Percentiles rank a stretch among this genome's conserved stretches.
Conservation (phyloP, 768 basidiomycete species). For the Butyriboletus loyo region DNA sequence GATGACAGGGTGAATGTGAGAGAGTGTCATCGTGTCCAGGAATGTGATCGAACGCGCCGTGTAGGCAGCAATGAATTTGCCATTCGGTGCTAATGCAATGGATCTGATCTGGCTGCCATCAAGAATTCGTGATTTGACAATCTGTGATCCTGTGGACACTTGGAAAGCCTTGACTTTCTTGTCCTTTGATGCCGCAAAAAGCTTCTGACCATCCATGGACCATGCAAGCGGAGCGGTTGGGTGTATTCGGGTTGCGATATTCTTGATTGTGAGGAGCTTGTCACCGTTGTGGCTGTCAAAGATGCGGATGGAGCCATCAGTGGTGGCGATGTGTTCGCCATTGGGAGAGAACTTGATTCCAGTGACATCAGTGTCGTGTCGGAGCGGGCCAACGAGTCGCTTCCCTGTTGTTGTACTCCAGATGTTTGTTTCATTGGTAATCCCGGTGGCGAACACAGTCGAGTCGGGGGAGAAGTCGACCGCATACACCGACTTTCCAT, state of each 20-base stretch:
- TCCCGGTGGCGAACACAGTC: background rate
- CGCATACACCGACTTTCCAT: too few relatives aligned
- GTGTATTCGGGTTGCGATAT: background rate
- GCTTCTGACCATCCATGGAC: background rate
- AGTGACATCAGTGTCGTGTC: too few relatives aligned
- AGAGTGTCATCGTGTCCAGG: background rate
- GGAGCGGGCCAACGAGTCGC: background rate
- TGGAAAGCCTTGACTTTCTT: background rate
- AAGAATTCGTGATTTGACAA: background rate
- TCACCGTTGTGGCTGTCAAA: background rate
- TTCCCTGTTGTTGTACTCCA: background rate
- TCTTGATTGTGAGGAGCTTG: background rate
- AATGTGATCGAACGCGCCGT: background rate
- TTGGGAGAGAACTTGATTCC: background rate
- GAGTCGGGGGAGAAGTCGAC: background rate
- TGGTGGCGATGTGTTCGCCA: background rate
- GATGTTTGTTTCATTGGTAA: background rate
- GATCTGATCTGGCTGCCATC: background rate
- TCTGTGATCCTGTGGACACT: background rate
- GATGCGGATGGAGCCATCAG: background rate
- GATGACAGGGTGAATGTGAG: background rate
- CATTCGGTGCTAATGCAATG: background rate
- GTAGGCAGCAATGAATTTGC: background rate
- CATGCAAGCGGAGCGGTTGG: background rate
- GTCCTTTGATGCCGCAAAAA: background rate